A percentile compares a stretch with the other conserved stretches of the same genome.
Conservation (phyloP, 805 yeast genomes). For the Saccharomycopsis fermentans region DNA sequence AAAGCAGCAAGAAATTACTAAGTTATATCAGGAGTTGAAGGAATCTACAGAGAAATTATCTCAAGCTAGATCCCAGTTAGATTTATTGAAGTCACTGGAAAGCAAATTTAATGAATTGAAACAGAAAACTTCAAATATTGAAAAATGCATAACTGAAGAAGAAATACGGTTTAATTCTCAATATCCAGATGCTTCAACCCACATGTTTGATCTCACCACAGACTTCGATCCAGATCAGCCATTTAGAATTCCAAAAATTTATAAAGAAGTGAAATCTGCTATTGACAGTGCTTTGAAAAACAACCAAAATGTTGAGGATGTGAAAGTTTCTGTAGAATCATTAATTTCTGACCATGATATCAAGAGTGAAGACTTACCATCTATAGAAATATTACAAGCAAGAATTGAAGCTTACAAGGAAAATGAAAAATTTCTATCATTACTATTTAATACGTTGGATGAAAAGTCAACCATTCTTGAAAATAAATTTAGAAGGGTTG, state of each 20-base stretch:
- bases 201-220: slow-evolving; percentile 27
- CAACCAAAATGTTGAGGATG: background rate
- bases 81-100: slow-evolving; percentile 39
- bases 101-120: slow-evolving; percentile 37
- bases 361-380: slow-evolving; percentile 25
- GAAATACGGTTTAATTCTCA: slow-evolving; percentile 41
- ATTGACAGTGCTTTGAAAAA: slow-evolving; percentile 22
- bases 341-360: slow-evolving; percentile 22
- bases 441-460: slow-evolving; percentile 42
- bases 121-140: slow-evolving; percentile 47
- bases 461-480: slow-evolving; percentile 49
- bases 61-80: slow-evolving; percentile 38
- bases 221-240: slow-evolving; percentile 86
- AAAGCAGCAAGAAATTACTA: slow-evolving; percentile 43
- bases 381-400: slow-evolving; percentile 48
- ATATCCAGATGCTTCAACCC: slow-evolving; percentile 30
- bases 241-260: slow-evolving; percentile 58
- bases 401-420: slow-evolving; percentile 70
- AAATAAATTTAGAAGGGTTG: slow-evolving; percentile 75
- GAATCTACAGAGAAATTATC: slow-evolving; percentile 45
- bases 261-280: slow-evolving; percentile 39
- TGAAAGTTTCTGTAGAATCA: background rate
- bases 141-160: slow-evolving; percentile 55
- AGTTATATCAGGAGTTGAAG: slow-evolving; percentile 45
- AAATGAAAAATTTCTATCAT: slow-evolving; percentile 49